Evolutionary conservation across 163 green algal genomes (phyloP), one percentile per base, ranked within the genome.

Genomic region (Volvox carteri): DNA sequence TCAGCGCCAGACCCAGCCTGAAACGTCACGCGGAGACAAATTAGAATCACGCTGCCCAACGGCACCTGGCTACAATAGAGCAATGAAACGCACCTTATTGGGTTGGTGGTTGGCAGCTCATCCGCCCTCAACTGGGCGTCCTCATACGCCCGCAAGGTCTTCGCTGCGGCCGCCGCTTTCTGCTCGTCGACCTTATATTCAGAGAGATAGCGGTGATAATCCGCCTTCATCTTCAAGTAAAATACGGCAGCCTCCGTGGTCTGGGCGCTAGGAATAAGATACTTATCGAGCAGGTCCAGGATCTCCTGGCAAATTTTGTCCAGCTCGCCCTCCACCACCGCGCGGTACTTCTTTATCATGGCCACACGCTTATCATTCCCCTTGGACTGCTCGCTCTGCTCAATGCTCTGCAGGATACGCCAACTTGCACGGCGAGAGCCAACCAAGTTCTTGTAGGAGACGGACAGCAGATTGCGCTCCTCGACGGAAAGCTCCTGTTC

Each of bases 391-490:
- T 99, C 98, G 93, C 98, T 99, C 93, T 99, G 97, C 95, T 99
- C 98, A 85, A 99, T 99, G 89, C 92, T 97, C 90, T 96, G 98
- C 86, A 99, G 95, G 90, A 99, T 99, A 62, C 98, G 93, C 98
- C 98, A 99, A 73, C 96, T 99, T 2, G 98, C 98, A 54, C 98
- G 94, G 42, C 98, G 95, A 19, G 98, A 97, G 46, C 98, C 98
- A 85, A 99, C 99, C 23, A 99, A 96, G 92, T 99, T 99, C 95
- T 99, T 99, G 96, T 99, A 99, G 4, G 96, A 98, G 60, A 99
- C 98, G 30, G 94, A 98, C 19, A 99, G 94, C 89, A 99, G 94
- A 93, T 99, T 99, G 46, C 98, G 96, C 95, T 99, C 98, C 96
- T 99, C 98, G 58, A 99, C 97, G 16, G 92, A 96, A 46, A 99